A percentile compares a stretch with the other conserved stretches of the same genome.
Conservation (phyloP, 1,284 basidiomycete species). For the Ustilago cynodontis region DNA sequence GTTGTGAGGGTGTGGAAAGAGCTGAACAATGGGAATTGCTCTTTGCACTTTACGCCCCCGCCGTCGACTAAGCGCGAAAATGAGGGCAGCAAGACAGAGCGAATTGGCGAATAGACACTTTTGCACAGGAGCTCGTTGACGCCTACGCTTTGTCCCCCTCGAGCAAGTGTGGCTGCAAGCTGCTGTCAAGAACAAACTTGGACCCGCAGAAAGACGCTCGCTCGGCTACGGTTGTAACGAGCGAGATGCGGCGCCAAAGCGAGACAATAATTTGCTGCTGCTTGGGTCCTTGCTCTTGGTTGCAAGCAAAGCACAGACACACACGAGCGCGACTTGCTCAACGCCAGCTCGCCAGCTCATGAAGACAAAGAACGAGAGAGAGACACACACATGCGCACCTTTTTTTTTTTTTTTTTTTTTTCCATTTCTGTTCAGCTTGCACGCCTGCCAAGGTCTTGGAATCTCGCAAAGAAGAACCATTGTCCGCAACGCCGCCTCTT, state of each 20-base stretch:
- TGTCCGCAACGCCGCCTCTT: slow-evolving; percentile 1
- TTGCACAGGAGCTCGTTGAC: background rate
- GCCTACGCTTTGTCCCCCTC: background rate
- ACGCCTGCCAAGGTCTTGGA: slow-evolving; percentile 9
- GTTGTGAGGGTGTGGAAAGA: background rate
- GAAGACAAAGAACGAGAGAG: background rate
- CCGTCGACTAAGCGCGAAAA: slow-evolving; percentile 6
- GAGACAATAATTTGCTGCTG: background rate
- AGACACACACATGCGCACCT: background rate
- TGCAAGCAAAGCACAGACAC: background rate
- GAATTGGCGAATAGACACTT: background rate
- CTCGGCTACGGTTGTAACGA: slow-evolving; percentile 5
- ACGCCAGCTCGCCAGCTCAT: slow-evolving; percentile 14
- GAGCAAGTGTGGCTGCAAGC: background rate
- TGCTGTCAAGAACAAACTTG: slow-evolving; percentile 9
- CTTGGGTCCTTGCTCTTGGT: slow-evolving; percentile 1
- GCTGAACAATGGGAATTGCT: background rate
- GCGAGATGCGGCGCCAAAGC: slow-evolving; percentile 5
- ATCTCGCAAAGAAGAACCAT: slow-evolving; percentile 2
- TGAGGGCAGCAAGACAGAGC: background rate
- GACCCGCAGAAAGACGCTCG: slow-evolving; percentile 3
- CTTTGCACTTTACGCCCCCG: slow-evolving; percentile 12
- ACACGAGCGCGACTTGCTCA: slow-evolving; percentile 7
- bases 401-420: background rate
- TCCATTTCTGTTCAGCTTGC: background rate